phyloP scores from a whole-genome alignment of 129 eudicot genomes.

The Flaveria bidentis region DNA sequence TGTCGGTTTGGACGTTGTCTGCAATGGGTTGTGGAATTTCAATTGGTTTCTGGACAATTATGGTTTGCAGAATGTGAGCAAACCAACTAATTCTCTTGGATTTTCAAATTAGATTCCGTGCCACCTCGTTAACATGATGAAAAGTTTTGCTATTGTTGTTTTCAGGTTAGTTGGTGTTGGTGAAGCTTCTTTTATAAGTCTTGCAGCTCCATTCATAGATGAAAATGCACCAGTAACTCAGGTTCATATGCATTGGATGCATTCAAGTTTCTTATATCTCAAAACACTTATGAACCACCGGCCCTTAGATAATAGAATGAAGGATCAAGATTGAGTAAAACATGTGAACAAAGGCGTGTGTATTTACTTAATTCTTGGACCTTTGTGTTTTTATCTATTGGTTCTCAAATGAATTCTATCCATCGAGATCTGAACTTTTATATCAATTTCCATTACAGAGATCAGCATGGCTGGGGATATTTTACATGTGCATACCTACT shows the following conservation, averaged over 20 bases:
- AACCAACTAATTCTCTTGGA: not conserved
- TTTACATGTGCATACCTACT: slow-evolving; percentile 95
- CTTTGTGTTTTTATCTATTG: not conserved
- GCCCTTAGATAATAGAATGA: not conserved
- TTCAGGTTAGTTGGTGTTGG: slow-evolving; percentile 96
- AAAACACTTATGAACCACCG: not conserved
- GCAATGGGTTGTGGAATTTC: slow-evolving; percentile 79
- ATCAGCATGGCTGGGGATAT: slow-evolving; percentile 87
- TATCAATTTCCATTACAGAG: slow-evolving; percentile 44
- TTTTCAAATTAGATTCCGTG: not conserved
- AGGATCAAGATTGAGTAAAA: not conserved
- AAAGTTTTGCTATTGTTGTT: slow-evolving; percentile 19
- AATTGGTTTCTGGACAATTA: slow-evolving; percentile 73
- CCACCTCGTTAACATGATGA: slow-evolving; percentile 2
- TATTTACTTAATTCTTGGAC: not conserved
- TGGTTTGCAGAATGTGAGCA: slow-evolving; percentile 77
- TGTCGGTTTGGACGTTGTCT: slow-evolving; percentile 81
- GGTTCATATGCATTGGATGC: slow-evolving; percentile 38
- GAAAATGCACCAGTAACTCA: slow-evolving; percentile 82
- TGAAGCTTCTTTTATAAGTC: slow-evolving; percentile 95
- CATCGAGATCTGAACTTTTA: not conserved
- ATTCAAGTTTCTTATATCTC: not conserved
- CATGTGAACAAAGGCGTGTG: not conserved
- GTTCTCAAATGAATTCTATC: not conserved
- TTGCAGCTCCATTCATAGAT: slow-evolving; percentile 97